These are phyloP conservation scores for Calamus simplicifolius DNA, from an alignment of 176 grass and related monocot species.

Conservation along the genomic window DNA sequence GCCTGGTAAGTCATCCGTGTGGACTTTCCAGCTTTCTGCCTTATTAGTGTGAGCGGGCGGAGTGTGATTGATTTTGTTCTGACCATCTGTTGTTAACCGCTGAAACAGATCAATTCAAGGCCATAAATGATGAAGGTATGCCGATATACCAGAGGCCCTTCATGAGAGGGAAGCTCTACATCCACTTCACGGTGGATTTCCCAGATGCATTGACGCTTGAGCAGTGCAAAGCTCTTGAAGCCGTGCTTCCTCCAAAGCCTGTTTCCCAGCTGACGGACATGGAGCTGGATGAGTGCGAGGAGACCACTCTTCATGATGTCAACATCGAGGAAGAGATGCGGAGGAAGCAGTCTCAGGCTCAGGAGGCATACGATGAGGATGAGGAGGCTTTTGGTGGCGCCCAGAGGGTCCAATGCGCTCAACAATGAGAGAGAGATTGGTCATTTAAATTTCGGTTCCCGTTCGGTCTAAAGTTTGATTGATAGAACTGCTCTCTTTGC, in stretches of 20 bases:
- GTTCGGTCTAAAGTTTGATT: too few relatives aligned
- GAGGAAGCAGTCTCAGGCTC: constrained; percentile 56
- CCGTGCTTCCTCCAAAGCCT: constrained; percentile 42
- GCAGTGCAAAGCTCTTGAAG: constrained; percentile 63
- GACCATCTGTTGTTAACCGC: background rate
- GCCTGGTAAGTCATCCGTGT: constrained; percentile 11
- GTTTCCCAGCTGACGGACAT: constrained; percentile 50
- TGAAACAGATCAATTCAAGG: constrained; percentile 66
- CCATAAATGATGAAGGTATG: constrained; percentile 82
- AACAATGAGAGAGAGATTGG: constrained; percentile 30
- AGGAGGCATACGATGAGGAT: constrained; percentile 82
- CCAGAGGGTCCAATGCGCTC: constrained; percentile 81
- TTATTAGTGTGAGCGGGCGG: too few relatives aligned
- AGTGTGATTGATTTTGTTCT: too few relatives aligned
- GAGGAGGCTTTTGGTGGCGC: constrained; percentile 51
- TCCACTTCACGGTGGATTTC: constrained; percentile 79
- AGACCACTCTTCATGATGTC: constrained; percentile 56
- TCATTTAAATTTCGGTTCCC: too few relatives aligned
- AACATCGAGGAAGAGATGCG: constrained; percentile 78
- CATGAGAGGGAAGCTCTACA: constrained; percentile 90
- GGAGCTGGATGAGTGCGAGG: constrained; percentile 90
- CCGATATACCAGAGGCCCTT: constrained; percentile 74
- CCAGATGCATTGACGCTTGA: constrained; percentile 48
- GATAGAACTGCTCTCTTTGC: too few relatives aligned
- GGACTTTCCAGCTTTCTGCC: background rate